These are phyloP conservation scores for Sordaria brevicollis DNA, from an alignment of 495 filamentous ascomycete species.

Conservation along the genomic window DNA sequence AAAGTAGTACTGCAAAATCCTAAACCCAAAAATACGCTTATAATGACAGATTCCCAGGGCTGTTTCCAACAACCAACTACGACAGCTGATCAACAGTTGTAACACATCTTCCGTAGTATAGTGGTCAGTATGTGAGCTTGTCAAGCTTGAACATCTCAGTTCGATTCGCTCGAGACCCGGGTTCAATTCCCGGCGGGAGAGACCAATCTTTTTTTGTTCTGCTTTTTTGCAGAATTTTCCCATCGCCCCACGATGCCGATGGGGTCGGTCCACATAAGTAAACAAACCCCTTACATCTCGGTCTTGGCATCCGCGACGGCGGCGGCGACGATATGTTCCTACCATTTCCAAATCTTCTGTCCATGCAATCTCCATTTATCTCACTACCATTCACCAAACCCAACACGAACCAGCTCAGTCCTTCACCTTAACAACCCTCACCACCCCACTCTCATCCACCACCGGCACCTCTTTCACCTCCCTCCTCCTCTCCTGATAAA, in stretches of 20 bases:
- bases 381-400: no score
- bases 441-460: slow-evolving; percentile 19
- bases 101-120: not conserved
- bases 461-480: slow-evolving; percentile 19
- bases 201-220: not conserved
- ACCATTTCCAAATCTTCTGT: not conserved
- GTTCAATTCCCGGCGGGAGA: not conserved
- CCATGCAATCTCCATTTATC: no score
- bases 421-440: slow-evolving; percentile 18
- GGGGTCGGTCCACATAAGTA: not conserved
- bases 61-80: not conserved
- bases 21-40: fast-evolving
- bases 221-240: not conserved
- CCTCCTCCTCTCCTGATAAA: slow-evolving; percentile 30
- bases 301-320: slow-evolving; percentile 9
- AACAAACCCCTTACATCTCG: not conserved
- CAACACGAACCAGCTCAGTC: not conserved
- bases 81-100: not conserved
- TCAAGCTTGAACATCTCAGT: not conserved
- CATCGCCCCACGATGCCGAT: no score
- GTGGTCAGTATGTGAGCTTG: not conserved
- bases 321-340: not conserved
- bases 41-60: not conserved
- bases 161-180: not conserved
- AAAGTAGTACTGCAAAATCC: not conserved